These are phyloP conservation scores for Magnolia kwangsiensis DNA, from an alignment of 164 flowering plant genomes.

Conservation along the genomic window DNA sequence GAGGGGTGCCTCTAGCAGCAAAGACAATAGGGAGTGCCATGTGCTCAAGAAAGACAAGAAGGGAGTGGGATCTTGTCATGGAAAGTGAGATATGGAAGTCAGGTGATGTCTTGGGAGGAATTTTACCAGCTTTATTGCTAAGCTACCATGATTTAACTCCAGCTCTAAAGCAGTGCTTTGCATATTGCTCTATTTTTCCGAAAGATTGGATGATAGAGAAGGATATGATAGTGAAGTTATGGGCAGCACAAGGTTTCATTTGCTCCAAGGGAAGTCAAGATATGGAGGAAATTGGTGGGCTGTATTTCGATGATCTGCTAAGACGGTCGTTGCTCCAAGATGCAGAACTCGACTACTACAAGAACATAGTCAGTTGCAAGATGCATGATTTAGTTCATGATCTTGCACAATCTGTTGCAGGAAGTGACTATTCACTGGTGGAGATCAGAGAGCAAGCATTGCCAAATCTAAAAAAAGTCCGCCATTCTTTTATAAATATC, in stretches of 20 bases:
- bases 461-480: not conserved
- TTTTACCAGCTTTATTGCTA: conserved; percentile 10
- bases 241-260: conserved; percentile 2
- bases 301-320: conserved; percentile 6
- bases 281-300: conserved; percentile 13
- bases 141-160: conserved; percentile 7
- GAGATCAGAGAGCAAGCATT: not conserved
- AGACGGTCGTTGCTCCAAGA: conserved; percentile 17
- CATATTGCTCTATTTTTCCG: conserved; percentile 23
- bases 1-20: no score
- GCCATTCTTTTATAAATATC: no score
- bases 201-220: conserved; percentile 12
- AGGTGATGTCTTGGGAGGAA: not conserved
- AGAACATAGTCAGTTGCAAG: not conserved
- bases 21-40: no score
- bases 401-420: conserved; percentile 4
- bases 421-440: not conserved
- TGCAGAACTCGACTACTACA: not conserved
- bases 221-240: not conserved
- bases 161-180: conserved; percentile 19
- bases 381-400: conserved; percentile 11
- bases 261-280: not conserved
- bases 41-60: not conserved
- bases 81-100: conserved; percentile 14
- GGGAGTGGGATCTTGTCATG: conserved; percentile 16